Evolutionary conservation across 176 grass and related monocot species (phyloP), one percentile per base, ranked within the genome.

Genomic region (Carex kokanica): DNA sequence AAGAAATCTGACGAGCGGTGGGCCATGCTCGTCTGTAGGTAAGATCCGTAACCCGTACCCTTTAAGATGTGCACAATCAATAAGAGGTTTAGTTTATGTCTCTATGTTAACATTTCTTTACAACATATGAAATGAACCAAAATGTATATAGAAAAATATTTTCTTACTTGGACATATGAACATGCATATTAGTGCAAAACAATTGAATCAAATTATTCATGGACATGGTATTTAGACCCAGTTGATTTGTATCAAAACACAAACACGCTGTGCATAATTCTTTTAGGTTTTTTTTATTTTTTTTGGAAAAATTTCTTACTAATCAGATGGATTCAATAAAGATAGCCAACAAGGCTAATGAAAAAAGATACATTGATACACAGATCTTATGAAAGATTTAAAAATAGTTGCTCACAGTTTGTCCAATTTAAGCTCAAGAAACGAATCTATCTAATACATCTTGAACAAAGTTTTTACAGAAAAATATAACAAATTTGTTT

Each of bases 1-100:
- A 20, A 7, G 0, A 80, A 25, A 14, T 47, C 52, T 1, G 75
- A 14, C 0, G 72, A 87, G 57, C 84, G 79, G 3, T 81, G 85
- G 68, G 96, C 91, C 13, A 98, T 98, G 96, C 84, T 98, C 18
- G 96, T 98, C 38, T 98, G 96, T 51, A 82, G 80, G 80, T 82
- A 31, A 47, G 6, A 65, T 65, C 38, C 38, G 61, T 57, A 32
- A 32, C 14, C 13, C 54, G 17, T 66, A 18, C 20, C 58, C 17
- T 18, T 36, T 36, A 54, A 78, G 74, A 54, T 4, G 0, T 45
- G 21, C 13, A 52, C 11, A 5, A 16, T 15, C 18, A 2, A 78
- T 55, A 25, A 55, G 3, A 27, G 15, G n/a, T 31, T 29, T 80
- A 14, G 2, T 20, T 62, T 32, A 38, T n/a, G 51, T 34, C 0